Conservation (phyloP, 352 stramenopile genomes). For the Phytophthora chlamydospora region DNA sequence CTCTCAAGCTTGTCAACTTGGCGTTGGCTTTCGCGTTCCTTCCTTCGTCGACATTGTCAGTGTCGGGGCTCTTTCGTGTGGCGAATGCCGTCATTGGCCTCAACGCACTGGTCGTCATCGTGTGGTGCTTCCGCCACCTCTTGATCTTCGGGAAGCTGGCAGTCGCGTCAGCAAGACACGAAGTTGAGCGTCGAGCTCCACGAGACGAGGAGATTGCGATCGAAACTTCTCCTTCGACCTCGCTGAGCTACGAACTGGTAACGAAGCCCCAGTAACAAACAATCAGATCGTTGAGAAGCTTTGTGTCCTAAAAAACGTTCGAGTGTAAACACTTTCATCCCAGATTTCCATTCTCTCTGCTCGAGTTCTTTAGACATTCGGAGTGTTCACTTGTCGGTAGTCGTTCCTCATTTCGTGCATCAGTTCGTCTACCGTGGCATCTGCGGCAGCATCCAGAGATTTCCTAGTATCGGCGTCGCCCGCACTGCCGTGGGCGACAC, state of each 20-base stretch:
- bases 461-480: background rate
- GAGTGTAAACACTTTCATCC: no score
- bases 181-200: background rate
- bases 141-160: constrained; percentile 45
- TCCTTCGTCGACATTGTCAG: constrained; percentile 33
- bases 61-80: constrained; percentile 23
- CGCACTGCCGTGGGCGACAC: constrained; percentile 1
- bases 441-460: constrained; percentile 6
- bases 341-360: background rate
- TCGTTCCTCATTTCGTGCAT: constrained; percentile 28
- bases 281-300: no score
- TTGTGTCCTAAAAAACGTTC: no score
- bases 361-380: constrained; percentile 20
- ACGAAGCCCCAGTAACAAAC: background rate
- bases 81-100: constrained; percentile 51
- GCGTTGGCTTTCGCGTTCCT: constrained; percentile 53
- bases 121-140: constrained; percentile 57
- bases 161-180: constrained; percentile 22
- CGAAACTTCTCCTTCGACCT: constrained; percentile 1
- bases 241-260: constrained; percentile 6
- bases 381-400: constrained; percentile 22
- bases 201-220: constrained; percentile 2
- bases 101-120: constrained; percentile 52
- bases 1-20: constrained; percentile 58
- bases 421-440: constrained; percentile 21